Evolutionary conservation across 116 monocot species (phyloP).

Genomic region (Dioscorea cayenensis): DNA sequence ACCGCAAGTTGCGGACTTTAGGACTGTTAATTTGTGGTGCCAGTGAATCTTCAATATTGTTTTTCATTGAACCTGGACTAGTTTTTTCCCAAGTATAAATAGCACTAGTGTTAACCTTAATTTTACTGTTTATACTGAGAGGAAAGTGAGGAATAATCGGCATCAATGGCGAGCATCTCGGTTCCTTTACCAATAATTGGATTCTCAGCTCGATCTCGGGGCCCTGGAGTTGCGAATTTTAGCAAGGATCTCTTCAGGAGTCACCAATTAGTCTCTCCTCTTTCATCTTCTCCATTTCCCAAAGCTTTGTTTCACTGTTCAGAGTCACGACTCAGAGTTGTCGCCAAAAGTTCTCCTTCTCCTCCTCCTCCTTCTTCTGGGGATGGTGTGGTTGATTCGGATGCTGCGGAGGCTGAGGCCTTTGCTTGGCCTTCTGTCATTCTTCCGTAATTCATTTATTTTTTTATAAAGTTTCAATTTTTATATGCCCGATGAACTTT

Average conservation of each 20-base stretch:
- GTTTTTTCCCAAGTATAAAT: too few species aligned
- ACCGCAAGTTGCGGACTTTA: too few species aligned
- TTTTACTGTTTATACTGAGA: too few species aligned
- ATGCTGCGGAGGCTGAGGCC: constrained; percentile 6
- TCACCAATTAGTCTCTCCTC: not conserved
- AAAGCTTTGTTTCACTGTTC: too few species aligned
- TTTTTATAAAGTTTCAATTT: not conserved
- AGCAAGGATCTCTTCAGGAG: not conserved
- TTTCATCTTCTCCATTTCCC: not conserved
- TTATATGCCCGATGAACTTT: not conserved
- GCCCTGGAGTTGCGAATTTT: not conserved
- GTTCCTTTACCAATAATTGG: not conserved
- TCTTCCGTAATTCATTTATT: constrained; percentile 39
- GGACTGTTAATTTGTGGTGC: too few species aligned
- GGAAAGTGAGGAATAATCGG: not conserved
- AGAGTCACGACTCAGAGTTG: constrained; percentile 8
- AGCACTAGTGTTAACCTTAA: too few species aligned
- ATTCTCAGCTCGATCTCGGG: not conserved
- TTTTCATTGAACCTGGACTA: too few species aligned
- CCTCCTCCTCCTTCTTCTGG: not conserved
- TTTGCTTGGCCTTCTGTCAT: constrained; percentile 64
- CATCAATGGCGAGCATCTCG: constrained; percentile 1
- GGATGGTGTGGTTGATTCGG: not conserved
- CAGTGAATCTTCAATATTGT: too few species aligned
- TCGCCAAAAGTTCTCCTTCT: constrained; percentile 2